Evolutionary conservation across 1,284 basidiomycete genomes (phyloP).

Genomic region (Ceratobasidium sp.): DNA sequence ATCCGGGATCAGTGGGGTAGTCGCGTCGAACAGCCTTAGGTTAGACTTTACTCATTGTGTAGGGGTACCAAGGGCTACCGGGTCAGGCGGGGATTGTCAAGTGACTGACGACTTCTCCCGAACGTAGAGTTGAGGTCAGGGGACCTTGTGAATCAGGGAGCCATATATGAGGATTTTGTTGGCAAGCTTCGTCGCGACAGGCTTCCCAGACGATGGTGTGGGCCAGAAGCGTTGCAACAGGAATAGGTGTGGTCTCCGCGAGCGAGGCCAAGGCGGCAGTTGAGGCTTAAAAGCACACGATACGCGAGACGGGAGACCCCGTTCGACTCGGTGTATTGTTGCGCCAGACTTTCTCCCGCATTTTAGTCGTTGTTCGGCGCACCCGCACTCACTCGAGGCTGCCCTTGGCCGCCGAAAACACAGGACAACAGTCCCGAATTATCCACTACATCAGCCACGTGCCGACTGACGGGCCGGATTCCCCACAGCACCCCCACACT

Average conservation of each 20-base stretch:
- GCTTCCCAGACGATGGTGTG: slow-evolving; percentile 33
- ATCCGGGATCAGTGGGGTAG: slow-evolving; percentile 34
- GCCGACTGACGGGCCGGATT: slow-evolving; percentile 21
- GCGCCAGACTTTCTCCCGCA: slow-evolving; percentile 29
- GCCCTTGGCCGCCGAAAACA: slow-evolving; percentile 8
- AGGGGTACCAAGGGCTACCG: slow-evolving; percentile 25
- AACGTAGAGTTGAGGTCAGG: slow-evolving; percentile 28
- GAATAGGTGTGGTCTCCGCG: slow-evolving; percentile 24
- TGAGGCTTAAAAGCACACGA: slow-evolving; percentile 33
- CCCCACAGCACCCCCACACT: slow-evolving; percentile 25
- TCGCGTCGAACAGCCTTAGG: slow-evolving; percentile 24
- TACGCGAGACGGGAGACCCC: slow-evolving; percentile 18
- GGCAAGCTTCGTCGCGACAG: slow-evolving; percentile 35
- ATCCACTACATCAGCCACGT: slow-evolving; percentile 6
- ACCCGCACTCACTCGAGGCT: background rate
- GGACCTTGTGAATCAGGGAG: slow-evolving; percentile 30
- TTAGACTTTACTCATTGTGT: slow-evolving; percentile 39
- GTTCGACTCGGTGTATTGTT: slow-evolving; percentile 7
- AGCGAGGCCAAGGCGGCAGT: slow-evolving; percentile 18
- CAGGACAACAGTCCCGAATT: background rate
- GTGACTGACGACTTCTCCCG: slow-evolving; percentile 37
- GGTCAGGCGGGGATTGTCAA: slow-evolving; percentile 39
- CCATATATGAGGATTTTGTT: slow-evolving; percentile 31
- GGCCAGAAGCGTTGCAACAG: slow-evolving; percentile 34
- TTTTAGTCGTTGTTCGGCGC: slow-evolving; percentile 40